Conservation (phyloP, 805 yeast genomes). For the Komagataella pastoris region DNA sequence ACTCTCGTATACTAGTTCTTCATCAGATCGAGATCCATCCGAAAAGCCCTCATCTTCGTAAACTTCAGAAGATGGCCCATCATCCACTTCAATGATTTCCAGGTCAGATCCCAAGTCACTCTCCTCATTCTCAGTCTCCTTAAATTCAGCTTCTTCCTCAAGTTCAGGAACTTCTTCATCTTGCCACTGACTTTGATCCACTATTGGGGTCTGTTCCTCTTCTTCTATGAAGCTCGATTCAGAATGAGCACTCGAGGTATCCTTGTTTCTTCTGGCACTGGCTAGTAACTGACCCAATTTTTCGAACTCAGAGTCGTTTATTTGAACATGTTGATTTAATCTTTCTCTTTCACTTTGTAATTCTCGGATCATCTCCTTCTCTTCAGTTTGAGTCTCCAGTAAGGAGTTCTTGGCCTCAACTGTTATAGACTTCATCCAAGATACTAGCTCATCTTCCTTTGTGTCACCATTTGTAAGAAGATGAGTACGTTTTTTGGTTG, state of each 20-base stretch:
- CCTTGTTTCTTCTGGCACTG: not conserved
- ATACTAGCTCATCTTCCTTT: conserved; percentile 8
- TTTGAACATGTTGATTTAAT: not conserved
- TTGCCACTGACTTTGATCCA: conserved; percentile 5
- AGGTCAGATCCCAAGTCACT: not conserved
- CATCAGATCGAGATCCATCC: not conserved
- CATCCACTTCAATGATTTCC: conserved; percentile 1
- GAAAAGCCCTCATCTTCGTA: not conserved
- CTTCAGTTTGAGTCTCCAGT: conserved; percentile 19
- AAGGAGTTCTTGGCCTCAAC: conserved; percentile 18
- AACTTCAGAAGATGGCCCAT: not conserved
- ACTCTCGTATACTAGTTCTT: not conserved
- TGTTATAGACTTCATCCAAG: conserved; percentile 22
- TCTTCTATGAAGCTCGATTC: conserved; percentile 6
- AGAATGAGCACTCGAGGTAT: not conserved
- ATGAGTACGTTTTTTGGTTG: not conserved
- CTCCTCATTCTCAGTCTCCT: not conserved
- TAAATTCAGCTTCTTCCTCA: not conserved
- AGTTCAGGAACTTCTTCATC: not conserved
- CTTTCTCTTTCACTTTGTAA: conserved; percentile 16
- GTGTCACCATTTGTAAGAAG: not conserved
- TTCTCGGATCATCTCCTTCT: conserved; percentile 20
- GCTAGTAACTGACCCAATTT: not conserved
- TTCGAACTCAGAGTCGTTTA: conserved; percentile 1
- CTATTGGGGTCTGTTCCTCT: conserved; percentile 7